Percentiles rank a stretch among this genome's conserved stretches.
Conservation (phyloP, 495 filamentous ascomycete genomes). For the Aspergillus olivimuriae region DNA sequence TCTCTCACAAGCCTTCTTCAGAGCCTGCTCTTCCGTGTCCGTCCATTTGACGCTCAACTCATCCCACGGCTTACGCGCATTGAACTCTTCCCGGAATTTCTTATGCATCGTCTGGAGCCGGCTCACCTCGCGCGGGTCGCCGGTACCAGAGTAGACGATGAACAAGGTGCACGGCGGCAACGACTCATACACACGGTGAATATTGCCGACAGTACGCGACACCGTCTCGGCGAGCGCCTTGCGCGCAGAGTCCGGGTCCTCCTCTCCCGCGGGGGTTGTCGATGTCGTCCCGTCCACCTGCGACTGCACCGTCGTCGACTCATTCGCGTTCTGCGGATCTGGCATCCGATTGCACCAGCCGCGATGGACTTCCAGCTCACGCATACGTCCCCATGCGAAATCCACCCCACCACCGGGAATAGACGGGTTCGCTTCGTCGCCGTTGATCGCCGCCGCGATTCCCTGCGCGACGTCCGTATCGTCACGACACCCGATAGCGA, state of each 20-base stretch:
- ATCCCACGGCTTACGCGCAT: conserved; percentile 74
- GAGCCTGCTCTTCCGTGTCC: conserved; percentile 72
- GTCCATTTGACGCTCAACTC: conserved; percentile 86
- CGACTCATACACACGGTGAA: conserved; percentile 64
- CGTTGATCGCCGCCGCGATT: conserved; percentile 60
- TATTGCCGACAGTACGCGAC: conserved; percentile 44
- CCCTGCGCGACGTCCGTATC: conserved; percentile 72
- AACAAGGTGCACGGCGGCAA: conserved; percentile 81
- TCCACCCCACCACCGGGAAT: conserved; percentile 70
- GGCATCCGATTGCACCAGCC: conserved; percentile 72
- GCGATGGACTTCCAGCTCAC: conserved; percentile 72
- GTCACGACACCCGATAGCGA: conserved; percentile 63
- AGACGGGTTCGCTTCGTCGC: conserved; percentile 53
- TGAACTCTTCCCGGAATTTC: conserved; percentile 69
- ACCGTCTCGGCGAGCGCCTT: conserved; percentile 39
- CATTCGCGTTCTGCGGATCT: conserved; percentile 41
- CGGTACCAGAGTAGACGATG: conserved; percentile 82
- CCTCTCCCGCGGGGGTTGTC: conserved; percentile 5
- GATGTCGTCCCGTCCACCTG: conserved; percentile 21
- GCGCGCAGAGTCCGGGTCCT: conserved; percentile 6
- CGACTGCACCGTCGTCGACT: conserved; percentile 39
- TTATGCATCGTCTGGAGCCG: conserved; percentile 67
- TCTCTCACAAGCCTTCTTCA: conserved; percentile 60
- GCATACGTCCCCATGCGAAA: conserved; percentile 83
- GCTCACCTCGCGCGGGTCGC: conserved; percentile 74